Base-by-base conservation (phyloP, 208 protist species). In the Trypanosoma cruzi region DNA sequence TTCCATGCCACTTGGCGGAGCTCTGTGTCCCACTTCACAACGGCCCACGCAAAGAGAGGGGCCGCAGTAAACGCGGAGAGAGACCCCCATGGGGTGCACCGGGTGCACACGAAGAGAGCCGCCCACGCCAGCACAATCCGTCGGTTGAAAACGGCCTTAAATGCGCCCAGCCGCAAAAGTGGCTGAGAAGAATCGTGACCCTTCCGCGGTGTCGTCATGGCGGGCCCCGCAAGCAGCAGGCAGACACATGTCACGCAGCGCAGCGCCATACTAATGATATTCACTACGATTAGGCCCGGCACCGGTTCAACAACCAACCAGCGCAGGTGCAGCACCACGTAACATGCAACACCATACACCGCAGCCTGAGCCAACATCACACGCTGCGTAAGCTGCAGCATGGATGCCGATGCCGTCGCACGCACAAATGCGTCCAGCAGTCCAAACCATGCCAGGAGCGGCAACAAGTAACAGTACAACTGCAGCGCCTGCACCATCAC, bases 381-480 rank as follows among this genome's bases (percentile, higher is more conserved):
- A 22, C 52, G 62, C 73, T 93, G 85, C 31, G 77, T 65, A 4
- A 84, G 79, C 20, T 56, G 54, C 56, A 95, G 72, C 40, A 77
- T 63, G 2, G 36, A 49, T 26, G 80, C 64, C 2, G 77, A 75
- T 24, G 88, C 82, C 29, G 80, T 79, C 0, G 86, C 88, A 20
- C 92, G 84, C 63, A 92, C 48, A 77, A 93, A 97, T 1, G 84
- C 80, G 77, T 96, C 90, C 7, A 94, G 81, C 32, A 98, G 75
- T 32, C 96, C 96, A 64, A 95, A 94, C 58, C 87, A 62, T 18
- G 86, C 90, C 65, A 98, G 76, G 31, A 87, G 71, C 26, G 83
- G 79, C 24, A 98, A 68, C 3, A 83, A 78, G 34, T 88, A 68
- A 56, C 90, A 97, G 73, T 96, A 97, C 32, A 83, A 68, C 64